A percentile compares a stretch with the other conserved stretches of the same genome.
Evolutionary conservation across 2,329 filamentous ascomycete genomes (phyloP).

Genomic region (Periglandula ipomoeae): DNA sequence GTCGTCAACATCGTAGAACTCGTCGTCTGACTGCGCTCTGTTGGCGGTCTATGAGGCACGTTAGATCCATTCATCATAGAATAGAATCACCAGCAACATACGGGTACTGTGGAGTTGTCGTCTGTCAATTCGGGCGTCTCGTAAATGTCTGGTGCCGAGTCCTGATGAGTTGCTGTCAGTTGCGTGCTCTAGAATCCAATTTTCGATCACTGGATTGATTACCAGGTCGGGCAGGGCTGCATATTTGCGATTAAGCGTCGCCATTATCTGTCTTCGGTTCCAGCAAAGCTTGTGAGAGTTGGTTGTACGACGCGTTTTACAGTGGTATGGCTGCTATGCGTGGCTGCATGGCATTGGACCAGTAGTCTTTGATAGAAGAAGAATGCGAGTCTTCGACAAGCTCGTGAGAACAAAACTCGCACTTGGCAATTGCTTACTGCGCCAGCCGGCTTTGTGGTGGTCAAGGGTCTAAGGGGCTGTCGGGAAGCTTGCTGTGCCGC

Average conservation of each 20-base stretch:
- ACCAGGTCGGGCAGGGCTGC: slow-evolving; percentile 73
- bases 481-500: no score
- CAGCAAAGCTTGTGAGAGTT: neutral
- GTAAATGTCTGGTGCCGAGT: slow-evolving; percentile 90
- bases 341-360: neutral
- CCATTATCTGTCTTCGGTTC: slow-evolving; percentile 4
- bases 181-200: slow-evolving; percentile 10
- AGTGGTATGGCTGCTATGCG: neutral
- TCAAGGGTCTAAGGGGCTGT: neutral
- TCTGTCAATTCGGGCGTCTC: slow-evolving; percentile 91
- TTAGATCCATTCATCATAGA: slow-evolving; percentile 7
- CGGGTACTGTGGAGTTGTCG: slow-evolving; percentile 76
- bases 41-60: slow-evolving; percentile 38
- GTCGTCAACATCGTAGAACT: slow-evolving; percentile 52
- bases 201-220: slow-evolving; percentile 16
- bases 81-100: slow-evolving; percentile 31
- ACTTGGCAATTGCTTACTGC: neutral
- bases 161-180: slow-evolving; percentile 38
- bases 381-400: neutral
- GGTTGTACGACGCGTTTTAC: neutral
- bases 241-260: slow-evolving; percentile 71
- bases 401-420: neutral
- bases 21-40: slow-evolving; percentile 51
- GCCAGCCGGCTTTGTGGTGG: neutral
- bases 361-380: neutral